Base-by-base conservation (phyloP, 352 stramenopile genomes). In the Aphanomyces euteiches region DNA sequence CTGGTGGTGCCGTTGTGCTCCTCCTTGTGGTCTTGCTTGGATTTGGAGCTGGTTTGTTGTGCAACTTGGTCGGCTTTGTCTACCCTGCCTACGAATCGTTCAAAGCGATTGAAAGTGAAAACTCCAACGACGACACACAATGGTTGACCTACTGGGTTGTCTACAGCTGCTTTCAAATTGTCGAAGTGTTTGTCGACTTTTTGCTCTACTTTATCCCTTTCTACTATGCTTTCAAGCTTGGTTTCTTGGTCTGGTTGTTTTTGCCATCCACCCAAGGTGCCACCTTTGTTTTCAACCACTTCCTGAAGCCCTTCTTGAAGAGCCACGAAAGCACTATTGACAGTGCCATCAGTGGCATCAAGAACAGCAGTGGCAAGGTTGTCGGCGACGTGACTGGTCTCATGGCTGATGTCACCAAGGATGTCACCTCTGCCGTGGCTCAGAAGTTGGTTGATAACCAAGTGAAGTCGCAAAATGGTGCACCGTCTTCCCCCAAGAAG, bases 81-180 rank as follows among this genome's bases (percentile, higher is more conserved):
- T 92, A 92, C 68, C 86, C 86, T 21, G 84, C 84, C 1, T 94
- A 92, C 76, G 88, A 87, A 74, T 90, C 82, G 17, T 94, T 94
- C 73, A 90, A 90, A 59, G 84, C 86, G 4, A 91, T 96, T 64
- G 75, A 85, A 28, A 77, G 85, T 0, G 73, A 75, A 70, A 92
- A 89, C 77, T 89, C 89, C 75, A 83, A 92, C 57, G 86, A 96
- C 39, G 54, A 71, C 68, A 40, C 54, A 28, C 87, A 96, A 78
- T 69, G 67, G 67, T 53, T 73, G 17, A 69, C 39, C 37, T 73
- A 73, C 48, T 73, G 67, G 67, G 56, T 73, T 43, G 58, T 67
- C 21, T 73, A 69, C 56, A 47, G 47, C 19, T 43, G 19, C 13
- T 67, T 69, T 53, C 43, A 78, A 36, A 81, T 96, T 36, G 79